Percentiles rank a stretch among this genome's conserved stretches.
phyloP scores from a whole-genome alignment of 2,329 filamentous ascomycete genomes.

The Talaromyces verruculosus region DNA sequence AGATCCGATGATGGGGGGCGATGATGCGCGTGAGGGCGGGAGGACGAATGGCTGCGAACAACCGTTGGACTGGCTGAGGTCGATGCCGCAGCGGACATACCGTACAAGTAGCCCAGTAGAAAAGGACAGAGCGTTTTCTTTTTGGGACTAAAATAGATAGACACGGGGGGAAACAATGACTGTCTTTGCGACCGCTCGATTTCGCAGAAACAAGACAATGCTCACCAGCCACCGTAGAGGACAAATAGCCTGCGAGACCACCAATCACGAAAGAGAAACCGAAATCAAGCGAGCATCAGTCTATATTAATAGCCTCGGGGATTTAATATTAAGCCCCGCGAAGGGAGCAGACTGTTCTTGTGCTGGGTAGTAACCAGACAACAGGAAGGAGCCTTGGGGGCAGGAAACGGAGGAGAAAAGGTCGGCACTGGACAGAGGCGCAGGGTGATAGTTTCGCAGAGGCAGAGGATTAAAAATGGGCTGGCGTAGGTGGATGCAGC shows the following conservation, averaged over 20 bases:
- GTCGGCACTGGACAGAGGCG: background rate
- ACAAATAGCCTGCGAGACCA: background rate
- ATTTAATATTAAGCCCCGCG: background rate
- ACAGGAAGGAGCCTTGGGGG: background rate
- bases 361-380: background rate
- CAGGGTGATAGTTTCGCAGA: background rate
- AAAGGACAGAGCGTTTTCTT: background rate
- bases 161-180: background rate
- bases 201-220: background rate
- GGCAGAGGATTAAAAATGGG: background rate
- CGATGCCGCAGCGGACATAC: conserved; percentile 49
- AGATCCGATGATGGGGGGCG: conserved; percentile 43
- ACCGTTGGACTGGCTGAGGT: conserved; percentile 48
- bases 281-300: background rate
- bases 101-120: background rate
- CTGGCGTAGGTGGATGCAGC: conserved; percentile 2
- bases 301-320: background rate
- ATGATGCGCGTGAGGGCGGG: conserved; percentile 44
- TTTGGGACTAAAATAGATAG: background rate
- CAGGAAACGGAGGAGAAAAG: background rate
- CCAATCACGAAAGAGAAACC: background rate
- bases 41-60: conserved; percentile 53
- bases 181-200: background rate
- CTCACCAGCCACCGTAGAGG: conserved; percentile 2
- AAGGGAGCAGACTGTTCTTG: conserved; percentile 6